Evolutionary conservation across 2,329 filamentous ascomycete species (phyloP), one percentile per base, ranked within the genome.

Genomic region (Talaromyces verruculosus): DNA sequence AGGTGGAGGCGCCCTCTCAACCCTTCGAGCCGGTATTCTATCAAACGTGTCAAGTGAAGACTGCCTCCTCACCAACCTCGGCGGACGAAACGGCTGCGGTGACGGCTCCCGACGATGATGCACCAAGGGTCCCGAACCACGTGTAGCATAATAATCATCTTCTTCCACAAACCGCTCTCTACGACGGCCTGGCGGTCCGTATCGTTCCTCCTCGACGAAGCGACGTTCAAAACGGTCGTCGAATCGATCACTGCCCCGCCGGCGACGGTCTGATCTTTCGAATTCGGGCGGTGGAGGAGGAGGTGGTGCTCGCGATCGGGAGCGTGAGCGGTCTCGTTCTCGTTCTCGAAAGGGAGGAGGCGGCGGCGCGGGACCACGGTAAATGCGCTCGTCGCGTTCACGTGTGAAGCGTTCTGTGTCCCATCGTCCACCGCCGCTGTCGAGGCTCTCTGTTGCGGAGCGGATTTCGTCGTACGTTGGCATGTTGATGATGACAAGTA

Each of bases 31-130:
- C 1, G 91, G 89, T 33, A 88, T 88, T 59, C 93, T 88, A 78
- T 97, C 93, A 74, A 92, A 97, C 0, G 91, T 96, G 76, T 97
- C 93, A 45, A 97, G 84, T 62, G 92, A 96, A 15, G 92, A 96
- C 76, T 96, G 93, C 51, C 93, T 87, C 66, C 93, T 87, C 61
- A 95, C 74, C 69, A 93, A 84, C 35, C 84, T 83, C 1, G 92
- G 93, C 55, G 90, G 85, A 39, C 84, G 83, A 55, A 81, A 80
- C 51, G 83, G 79, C 63, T 83, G 79, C 13, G 85, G 84, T 35
- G 83, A 79, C 10, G 85, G 84, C 37, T 86, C 85, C 63, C 84
- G 86, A 70, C 82, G 77, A 61, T 85, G 77, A 61, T 85, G 82
- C 66, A 81, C 84, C 69, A 88, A 77, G 6, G 85, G 82, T 65